Evolutionary conservation across 2,329 filamentous ascomycete species (phyloP).

Genomic region (Escovopsis sp.): DNA sequence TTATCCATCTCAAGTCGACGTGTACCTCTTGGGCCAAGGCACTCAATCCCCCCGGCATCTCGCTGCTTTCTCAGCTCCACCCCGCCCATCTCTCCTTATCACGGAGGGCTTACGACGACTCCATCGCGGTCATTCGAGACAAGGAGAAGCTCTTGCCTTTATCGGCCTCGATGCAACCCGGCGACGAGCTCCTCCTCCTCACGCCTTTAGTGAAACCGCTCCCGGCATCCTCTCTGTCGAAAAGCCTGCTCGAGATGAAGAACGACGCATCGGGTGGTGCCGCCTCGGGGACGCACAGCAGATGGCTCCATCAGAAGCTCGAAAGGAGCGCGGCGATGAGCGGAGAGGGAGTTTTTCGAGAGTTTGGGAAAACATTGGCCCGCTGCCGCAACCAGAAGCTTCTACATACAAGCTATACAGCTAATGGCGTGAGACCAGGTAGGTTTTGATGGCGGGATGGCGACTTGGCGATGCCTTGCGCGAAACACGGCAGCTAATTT

Average conservation of each 20-base stretch:
- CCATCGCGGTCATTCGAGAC: conserved; percentile 84
- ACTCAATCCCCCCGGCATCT: conserved; percentile 69
- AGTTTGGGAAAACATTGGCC: conserved; percentile 76
- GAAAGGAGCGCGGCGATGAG: conserved; percentile 61
- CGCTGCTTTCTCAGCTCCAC: conserved; percentile 64
- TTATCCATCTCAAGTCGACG: conserved; percentile 65
- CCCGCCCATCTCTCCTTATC: conserved; percentile 70
- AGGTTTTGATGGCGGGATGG: conserved; percentile 5
- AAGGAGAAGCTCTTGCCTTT: conserved; percentile 74
- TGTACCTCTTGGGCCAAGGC: conserved; percentile 88
- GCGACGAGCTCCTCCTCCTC: conserved; percentile 78
- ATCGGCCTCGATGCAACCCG: conserved; percentile 63
- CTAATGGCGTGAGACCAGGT: conserved; percentile 74
- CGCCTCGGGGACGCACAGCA: conserved; percentile 31
- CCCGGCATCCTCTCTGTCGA: conserved; percentile 75
- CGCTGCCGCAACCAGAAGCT: conserved; percentile 74
- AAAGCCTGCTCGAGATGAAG: conserved; percentile 46
- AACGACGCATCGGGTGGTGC: conserved; percentile 19
- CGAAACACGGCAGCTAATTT: conserved; percentile 4
- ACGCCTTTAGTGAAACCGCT: conserved; percentile 84
- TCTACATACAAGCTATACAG: conserved; percentile 87
- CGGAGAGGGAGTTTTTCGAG: conserved; percentile 82
- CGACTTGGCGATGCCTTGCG: too few relatives aligned
- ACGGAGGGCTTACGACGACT: conserved; percentile 75
- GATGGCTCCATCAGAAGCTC: conserved; percentile 39